phyloP scores from a whole-genome alignment of 2,329 filamentous ascomycete species.

The Mycocentrospora acerina region DNA sequence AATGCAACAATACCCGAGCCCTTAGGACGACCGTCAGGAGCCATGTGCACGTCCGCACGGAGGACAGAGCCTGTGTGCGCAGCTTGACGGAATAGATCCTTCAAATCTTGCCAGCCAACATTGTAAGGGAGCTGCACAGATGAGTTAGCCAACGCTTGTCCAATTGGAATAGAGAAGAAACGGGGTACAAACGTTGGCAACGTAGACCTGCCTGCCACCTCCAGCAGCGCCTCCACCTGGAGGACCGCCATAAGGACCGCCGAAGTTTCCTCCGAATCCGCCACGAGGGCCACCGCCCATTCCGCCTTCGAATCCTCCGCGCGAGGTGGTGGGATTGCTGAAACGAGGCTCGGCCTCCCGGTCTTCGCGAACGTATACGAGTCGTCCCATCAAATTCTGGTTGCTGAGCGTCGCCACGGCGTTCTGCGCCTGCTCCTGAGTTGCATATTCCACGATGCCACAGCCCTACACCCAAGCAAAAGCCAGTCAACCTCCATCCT shows the following conservation, averaged over 20 bases:
- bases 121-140: slow-evolving; percentile 83
- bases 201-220: slow-evolving; percentile 87
- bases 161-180: slow-evolving; percentile 17
- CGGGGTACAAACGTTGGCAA: slow-evolving; percentile 87
- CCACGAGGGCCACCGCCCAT: slow-evolving; percentile 42
- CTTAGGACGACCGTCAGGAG: slow-evolving; percentile 90
- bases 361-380: slow-evolving; percentile 98
- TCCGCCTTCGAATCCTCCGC: slow-evolving; percentile 53
- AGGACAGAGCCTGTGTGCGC: slow-evolving; percentile 61
- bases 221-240: slow-evolving; percentile 62
- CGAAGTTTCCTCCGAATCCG: slow-evolving; percentile 49
- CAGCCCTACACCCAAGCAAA: slow-evolving; percentile 96
- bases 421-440: slow-evolving; percentile 96
- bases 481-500: slow-evolving; percentile 99
- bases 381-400: slow-evolving; percentile 96
- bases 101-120: slow-evolving; percentile 97
- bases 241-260: slow-evolving; percentile 51
- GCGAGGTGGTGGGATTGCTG: slow-evolving; percentile 64
- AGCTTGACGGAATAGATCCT: slow-evolving; percentile 97
- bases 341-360: slow-evolving; percentile 98
- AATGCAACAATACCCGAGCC: slow-evolving; percentile 97
- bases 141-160: slow-evolving; percentile 34
- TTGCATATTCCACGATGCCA: slow-evolving; percentile 99
- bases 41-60: slow-evolving; percentile 91
- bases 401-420: slow-evolving; percentile 98